These are phyloP conservation scores for Chalciporus chontae DNA, from an alignment of 768 basidiomycete genomes.

Conservation along the genomic window DNA sequence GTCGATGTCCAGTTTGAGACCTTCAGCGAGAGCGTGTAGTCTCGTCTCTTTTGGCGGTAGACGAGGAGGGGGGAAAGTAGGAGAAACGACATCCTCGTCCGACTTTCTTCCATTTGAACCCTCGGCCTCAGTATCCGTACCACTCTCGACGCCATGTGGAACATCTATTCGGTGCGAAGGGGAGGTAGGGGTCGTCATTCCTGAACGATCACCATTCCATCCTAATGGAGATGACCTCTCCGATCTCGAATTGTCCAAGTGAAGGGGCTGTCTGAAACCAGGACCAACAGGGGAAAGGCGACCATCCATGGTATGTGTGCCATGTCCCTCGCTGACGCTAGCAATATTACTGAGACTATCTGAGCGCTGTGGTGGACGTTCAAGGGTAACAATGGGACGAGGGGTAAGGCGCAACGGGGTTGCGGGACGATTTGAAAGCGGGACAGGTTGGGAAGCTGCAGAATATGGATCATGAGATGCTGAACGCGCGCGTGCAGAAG, in stretches of 20 bases:
- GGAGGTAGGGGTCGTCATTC: slow-evolving; percentile 41
- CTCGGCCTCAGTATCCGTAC: slow-evolving; percentile 68
- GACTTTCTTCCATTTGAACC: slow-evolving; percentile 36
- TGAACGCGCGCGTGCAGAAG: slow-evolving; percentile 39
- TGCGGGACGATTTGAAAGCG: slow-evolving; percentile 4
- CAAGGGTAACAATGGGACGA: slow-evolving; percentile 32
- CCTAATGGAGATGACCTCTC: slow-evolving; percentile 19
- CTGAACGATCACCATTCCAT: slow-evolving; percentile 20
- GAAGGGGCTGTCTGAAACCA: slow-evolving; percentile 8
- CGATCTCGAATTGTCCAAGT: slow-evolving; percentile 17
- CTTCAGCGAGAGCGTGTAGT: slow-evolving; percentile 23
- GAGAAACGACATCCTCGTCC: slow-evolving; percentile 21
- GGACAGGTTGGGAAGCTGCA: slow-evolving; percentile 1
- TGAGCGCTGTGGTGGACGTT: slow-evolving; percentile 33
- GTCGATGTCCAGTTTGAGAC: slow-evolving; percentile 26
- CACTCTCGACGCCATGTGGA: slow-evolving; percentile 69
- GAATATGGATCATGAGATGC: slow-evolving; percentile 29
- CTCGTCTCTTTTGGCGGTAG: slow-evolving; percentile 44
- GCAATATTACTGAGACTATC: slow-evolving; percentile 25
- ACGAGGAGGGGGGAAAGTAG: slow-evolving; percentile 34
- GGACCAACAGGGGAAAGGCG: slow-evolving; percentile 11
- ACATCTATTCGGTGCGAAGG: slow-evolving; percentile 67
- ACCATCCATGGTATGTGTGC: slow-evolving; percentile 5
- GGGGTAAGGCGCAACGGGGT: slow-evolving; percentile 18
- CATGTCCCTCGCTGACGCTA: background rate